Evolutionary conservation across 2,329 filamentous ascomycete genomes (phyloP).

Genomic region (Truncatella angustata): DNA sequence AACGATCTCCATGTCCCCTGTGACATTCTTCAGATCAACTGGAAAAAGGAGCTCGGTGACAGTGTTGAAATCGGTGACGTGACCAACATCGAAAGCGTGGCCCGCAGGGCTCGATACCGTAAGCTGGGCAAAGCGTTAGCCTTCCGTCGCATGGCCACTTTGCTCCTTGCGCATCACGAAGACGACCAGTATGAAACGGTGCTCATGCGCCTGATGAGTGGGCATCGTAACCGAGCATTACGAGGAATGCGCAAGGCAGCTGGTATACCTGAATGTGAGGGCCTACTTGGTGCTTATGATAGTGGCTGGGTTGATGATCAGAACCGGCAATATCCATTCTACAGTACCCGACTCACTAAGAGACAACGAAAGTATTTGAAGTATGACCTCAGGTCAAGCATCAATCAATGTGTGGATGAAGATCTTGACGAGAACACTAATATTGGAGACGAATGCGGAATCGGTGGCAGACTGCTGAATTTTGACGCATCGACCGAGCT

Average conservation of each 20-base stretch:
- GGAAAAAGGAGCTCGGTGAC: constrained; percentile 38
- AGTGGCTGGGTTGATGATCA: constrained; percentile 58
- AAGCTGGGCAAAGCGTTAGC: constrained; percentile 62
- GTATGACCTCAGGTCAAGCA: constrained; percentile 21
- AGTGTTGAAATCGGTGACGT: constrained; percentile 36
- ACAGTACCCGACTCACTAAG: constrained; percentile 32
- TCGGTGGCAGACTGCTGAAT: neutral
- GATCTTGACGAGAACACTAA: constrained; percentile 5
- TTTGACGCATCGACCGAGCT: constrained; percentile 11
- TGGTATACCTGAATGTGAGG: constrained; percentile 81
- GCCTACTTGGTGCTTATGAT: constrained; percentile 67
- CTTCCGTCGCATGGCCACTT: constrained; percentile 46
- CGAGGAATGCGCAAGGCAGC: constrained; percentile 63
- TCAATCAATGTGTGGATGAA: constrained; percentile 15
- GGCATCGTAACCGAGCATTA: constrained; percentile 69
- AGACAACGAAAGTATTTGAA: constrained; percentile 22
- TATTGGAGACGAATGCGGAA: neutral
- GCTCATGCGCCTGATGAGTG: constrained; percentile 70
- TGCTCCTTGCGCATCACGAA: constrained; percentile 82
- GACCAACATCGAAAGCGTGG: constrained; percentile 73
- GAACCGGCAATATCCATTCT: constrained; percentile 29
- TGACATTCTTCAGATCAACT: constrained; percentile 39
- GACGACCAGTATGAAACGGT: constrained; percentile 93
- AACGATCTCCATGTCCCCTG: constrained; percentile 31
- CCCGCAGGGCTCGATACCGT: constrained; percentile 72